These are phyloP conservation scores for Macroventuria anomochaeta DNA, from an alignment of 2,329 filamentous ascomycete species.

Conservation along the genomic window DNA sequence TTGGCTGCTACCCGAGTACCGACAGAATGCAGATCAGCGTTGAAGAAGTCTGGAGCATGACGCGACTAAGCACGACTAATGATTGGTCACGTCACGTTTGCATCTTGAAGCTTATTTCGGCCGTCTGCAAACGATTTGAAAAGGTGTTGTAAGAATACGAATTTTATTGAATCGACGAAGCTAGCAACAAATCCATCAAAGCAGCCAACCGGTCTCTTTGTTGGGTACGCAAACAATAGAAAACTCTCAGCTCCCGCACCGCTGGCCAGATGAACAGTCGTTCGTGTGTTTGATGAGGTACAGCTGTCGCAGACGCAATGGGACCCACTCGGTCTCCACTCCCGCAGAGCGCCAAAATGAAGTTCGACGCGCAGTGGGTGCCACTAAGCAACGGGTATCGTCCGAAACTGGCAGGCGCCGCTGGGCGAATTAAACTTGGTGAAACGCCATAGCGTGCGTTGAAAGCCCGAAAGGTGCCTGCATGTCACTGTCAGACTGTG, in stretches of 20 bases:
- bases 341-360: constrained; percentile 21
- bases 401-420: constrained; percentile 28
- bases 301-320: constrained; percentile 25
- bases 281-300: constrained; percentile 38
- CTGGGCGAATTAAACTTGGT: constrained; percentile 21
- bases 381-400: constrained; percentile 24
- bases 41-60: constrained; percentile 7
- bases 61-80: constrained; percentile 5
- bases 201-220: background rate
- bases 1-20: constrained; percentile 8
- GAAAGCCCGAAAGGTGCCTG: constrained; percentile 10
- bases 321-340: constrained; percentile 21
- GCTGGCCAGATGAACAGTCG: constrained; percentile 30
- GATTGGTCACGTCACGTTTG: constrained; percentile 13
- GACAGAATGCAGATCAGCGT: constrained; percentile 16
- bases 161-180: constrained; percentile 10
- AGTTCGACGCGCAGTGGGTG: constrained; percentile 24
- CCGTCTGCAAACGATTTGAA: constrained; percentile 10
- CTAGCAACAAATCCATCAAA: constrained; percentile 3
- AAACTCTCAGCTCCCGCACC: constrained; percentile 19
- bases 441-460: constrained; percentile 23
- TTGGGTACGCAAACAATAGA: constrained; percentile 6
- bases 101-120: constrained; percentile 6
- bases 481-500: background rate
- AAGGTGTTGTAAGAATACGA: constrained; percentile 29